phyloP scores from a whole-genome alignment of 2,329 filamentous ascomycete genomes.

The Acephala macrosclerotiorum region DNA sequence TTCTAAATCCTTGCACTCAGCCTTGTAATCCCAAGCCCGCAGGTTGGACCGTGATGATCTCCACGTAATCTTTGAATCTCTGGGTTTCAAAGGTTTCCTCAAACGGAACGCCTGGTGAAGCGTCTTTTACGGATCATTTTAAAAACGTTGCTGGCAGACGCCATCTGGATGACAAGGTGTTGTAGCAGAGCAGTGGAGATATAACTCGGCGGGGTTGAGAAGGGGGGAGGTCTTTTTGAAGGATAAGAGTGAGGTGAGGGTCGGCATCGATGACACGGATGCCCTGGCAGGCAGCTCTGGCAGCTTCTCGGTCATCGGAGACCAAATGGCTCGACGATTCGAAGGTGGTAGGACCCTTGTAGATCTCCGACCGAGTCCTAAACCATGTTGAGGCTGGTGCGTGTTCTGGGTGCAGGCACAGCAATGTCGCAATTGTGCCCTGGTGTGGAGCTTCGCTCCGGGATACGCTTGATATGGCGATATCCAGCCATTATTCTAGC shows the following conservation, averaged over 20 bases:
- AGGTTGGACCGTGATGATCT: constrained; percentile 15
- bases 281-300: not conserved
- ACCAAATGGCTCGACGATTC: constrained; percentile 11
- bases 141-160: constrained; percentile 33
- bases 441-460: not conserved
- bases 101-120: constrained; percentile 44
- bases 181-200: constrained; percentile 37
- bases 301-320: constrained; percentile 28
- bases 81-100: constrained; percentile 29
- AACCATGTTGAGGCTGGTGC: constrained; percentile 26
- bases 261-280: constrained; percentile 14
- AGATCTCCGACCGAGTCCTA: constrained; percentile 23
- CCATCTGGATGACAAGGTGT: constrained; percentile 34
- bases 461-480: not conserved
- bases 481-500: not conserved
- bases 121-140: constrained; percentile 42
- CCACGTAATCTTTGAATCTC: constrained; percentile 29
- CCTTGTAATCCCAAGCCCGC: not conserved
- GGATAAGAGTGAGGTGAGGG: constrained; percentile 10
- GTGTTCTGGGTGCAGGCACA: not conserved
- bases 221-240: constrained; percentile 21
- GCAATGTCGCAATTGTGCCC: constrained; percentile 18
- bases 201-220: constrained; percentile 9
- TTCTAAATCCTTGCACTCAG: constrained; percentile 22
- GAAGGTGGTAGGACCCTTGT: constrained; percentile 21